Conservation (phyloP, 306 rosid genomes). For the Inga oerstediana region DNA sequence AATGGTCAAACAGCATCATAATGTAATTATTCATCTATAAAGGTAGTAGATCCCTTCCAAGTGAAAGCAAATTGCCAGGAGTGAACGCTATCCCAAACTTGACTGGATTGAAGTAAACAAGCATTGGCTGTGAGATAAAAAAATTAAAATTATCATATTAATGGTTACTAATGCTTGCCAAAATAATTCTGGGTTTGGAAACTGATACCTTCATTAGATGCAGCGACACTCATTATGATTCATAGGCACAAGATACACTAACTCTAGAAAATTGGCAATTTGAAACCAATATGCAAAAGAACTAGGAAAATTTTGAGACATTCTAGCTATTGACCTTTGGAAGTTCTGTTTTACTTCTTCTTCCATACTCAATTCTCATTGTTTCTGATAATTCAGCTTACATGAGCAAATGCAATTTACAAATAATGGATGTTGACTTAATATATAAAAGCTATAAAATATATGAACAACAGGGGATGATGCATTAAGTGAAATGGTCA, state of each 20-base stretch:
- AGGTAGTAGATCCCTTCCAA: slow-evolving; percentile 77
- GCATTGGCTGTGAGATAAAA: slow-evolving; percentile 75
- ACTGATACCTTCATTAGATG: slow-evolving; percentile 12
- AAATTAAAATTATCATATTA: slow-evolving; percentile 29
- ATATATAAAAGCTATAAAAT: neutral
- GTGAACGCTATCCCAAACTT: slow-evolving; percentile 61
- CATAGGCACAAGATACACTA: no score
- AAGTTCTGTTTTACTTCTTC: no score
- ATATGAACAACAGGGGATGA: slow-evolving; percentile 3
- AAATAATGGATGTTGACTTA: neutral
- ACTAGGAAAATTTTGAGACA: no score
- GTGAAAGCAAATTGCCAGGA: slow-evolving; percentile 59
- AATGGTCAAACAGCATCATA: neutral
- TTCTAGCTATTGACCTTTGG: no score
- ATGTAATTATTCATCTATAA: slow-evolving; percentile 25
- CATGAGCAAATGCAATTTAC: neutral
- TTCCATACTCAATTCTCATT: neutral
- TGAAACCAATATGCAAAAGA: no score
- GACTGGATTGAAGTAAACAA: slow-evolving; percentile 86
- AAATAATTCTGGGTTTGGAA: slow-evolving; percentile 25
- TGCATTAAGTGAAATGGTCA: neutral
- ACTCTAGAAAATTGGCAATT: no score
- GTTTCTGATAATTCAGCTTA: slow-evolving; percentile 5
- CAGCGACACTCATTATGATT: slow-evolving; percentile 2
- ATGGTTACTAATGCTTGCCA: slow-evolving; percentile 30